Percentiles rank a stretch among this genome's conserved stretches.
These are phyloP conservation scores for Bruguiera parviflora DNA, from an alignment of 345 rosid genomes.

Conservation along the genomic window DNA sequence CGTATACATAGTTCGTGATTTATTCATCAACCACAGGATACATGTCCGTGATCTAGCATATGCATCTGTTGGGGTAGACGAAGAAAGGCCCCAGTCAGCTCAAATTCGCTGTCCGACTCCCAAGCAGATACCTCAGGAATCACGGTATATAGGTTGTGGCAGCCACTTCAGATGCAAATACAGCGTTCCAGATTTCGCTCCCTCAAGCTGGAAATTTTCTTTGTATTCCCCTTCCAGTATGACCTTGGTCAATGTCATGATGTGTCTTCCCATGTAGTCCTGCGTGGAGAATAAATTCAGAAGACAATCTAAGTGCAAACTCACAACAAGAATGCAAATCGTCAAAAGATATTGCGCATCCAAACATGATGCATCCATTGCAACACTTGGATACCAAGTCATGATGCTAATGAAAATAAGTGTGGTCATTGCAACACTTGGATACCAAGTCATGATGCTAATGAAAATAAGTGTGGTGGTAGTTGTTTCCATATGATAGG, in stretches of 20 bases:
- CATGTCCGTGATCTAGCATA: background rate
- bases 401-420: too few relatives aligned
- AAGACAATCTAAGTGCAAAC: background rate
- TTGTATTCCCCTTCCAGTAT: slow-evolving; percentile 82
- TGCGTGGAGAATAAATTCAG: slow-evolving; percentile 18
- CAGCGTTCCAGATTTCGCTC: slow-evolving; percentile 66
- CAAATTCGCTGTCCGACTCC: background rate
- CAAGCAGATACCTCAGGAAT: slow-evolving; percentile 33
- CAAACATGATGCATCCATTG: too few relatives aligned
- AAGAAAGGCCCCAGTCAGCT: background rate
- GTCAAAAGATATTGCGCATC: background rate
- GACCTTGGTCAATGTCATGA: slow-evolving; percentile 91
- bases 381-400: too few relatives aligned
- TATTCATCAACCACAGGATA: background rate
- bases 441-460: too few relatives aligned
- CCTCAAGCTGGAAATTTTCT: slow-evolving; percentile 58
- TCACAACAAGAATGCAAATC: background rate
- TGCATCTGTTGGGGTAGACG: background rate
- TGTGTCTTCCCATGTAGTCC: slow-evolving; percentile 97
- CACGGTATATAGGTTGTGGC: slow-evolving; percentile 84
- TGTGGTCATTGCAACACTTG: too few relatives aligned
- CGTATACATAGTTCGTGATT: background rate
- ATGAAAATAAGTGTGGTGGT: too few relatives aligned
- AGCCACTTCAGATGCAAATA: slow-evolving; percentile 80
- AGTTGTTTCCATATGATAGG: too few relatives aligned